Percentiles rank a stretch among this genome's conserved stretches.
phyloP scores from a whole-genome alignment of 2,329 filamentous ascomycete species.

The Colletotrichum horii region DNA sequence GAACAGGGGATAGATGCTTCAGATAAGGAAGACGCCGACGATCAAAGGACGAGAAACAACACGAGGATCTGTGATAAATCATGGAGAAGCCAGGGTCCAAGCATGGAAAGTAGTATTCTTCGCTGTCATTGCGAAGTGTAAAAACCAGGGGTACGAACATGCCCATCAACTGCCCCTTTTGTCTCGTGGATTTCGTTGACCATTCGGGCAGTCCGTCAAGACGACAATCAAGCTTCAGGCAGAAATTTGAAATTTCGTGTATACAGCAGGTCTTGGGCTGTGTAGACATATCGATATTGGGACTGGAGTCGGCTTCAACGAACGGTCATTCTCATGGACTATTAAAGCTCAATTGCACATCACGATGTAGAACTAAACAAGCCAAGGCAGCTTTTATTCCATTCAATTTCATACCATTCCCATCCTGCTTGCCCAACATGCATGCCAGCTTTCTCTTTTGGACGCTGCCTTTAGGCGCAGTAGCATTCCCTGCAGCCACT shows the following conservation, averaged over 20 bases:
- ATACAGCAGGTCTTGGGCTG: neutral
- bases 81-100: neutral
- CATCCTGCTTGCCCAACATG: neutral
- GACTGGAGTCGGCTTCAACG: neutral
- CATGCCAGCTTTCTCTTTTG: neutral
- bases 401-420: neutral
- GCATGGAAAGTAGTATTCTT: neutral
- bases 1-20: neutral
- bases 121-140: neutral
- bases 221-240: neutral
- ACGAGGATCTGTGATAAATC: neutral
- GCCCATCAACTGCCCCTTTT: neutral
- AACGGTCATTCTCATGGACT: neutral
- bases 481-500: neutral
- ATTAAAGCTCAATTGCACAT: neutral
- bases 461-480: neutral
- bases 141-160: neutral
- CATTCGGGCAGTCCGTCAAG: neutral
- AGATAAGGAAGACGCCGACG: neutral
- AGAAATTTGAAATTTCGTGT: neutral
- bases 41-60: neutral
- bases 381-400: neutral
- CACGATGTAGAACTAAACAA: neutral
- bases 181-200: neutral
- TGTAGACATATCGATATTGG: neutral